Percentiles rank a stretch among this genome's conserved stretches.
Conservation (phyloP, 768 basidiomycete species). For the Termitomyces sp. region DNA sequence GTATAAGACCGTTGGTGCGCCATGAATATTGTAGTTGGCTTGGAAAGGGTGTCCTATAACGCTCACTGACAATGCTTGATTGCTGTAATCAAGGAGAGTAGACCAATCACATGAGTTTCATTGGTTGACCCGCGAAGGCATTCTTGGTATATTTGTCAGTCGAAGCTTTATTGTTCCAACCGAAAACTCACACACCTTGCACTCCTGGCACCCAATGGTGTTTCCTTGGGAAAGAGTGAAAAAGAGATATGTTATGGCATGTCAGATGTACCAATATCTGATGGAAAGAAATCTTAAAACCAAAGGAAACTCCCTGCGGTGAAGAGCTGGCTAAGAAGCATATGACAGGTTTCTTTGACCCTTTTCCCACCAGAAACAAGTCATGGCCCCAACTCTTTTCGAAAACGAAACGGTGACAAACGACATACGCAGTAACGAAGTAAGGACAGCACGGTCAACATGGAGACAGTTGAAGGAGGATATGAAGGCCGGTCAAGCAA, state of each 20-base stretch:
- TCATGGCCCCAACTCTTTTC: not conserved
- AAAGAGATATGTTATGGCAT: too few relatives aligned
- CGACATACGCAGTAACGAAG: not conserved
- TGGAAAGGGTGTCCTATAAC: not conserved
- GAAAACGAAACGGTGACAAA: not conserved
- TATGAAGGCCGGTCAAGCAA: not conserved
- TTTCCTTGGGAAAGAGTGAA: too few relatives aligned
- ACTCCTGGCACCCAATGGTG: too few relatives aligned
- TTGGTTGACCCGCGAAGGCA: not conserved
- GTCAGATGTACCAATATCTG: too few relatives aligned
- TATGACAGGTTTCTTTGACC: too few relatives aligned
- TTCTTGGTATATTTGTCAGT: not conserved
- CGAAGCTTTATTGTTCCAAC: not conserved
- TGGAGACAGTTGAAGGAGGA: not conserved
- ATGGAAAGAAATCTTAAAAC: too few relatives aligned
- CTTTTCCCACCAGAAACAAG: too few relatives aligned
- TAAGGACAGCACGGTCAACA: not conserved
- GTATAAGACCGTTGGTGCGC: slow-evolving; percentile 23
- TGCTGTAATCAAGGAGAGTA: not conserved
- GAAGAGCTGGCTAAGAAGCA: too few relatives aligned
- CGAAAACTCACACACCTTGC: not conserved
- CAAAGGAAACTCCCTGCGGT: too few relatives aligned
- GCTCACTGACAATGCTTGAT: not conserved
- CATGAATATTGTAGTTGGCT: slow-evolving; percentile 5
- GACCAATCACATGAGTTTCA: not conserved